phyloP scores from a whole-genome alignment of 805 yeast genomes.

The Saitoella complicata region DNA sequence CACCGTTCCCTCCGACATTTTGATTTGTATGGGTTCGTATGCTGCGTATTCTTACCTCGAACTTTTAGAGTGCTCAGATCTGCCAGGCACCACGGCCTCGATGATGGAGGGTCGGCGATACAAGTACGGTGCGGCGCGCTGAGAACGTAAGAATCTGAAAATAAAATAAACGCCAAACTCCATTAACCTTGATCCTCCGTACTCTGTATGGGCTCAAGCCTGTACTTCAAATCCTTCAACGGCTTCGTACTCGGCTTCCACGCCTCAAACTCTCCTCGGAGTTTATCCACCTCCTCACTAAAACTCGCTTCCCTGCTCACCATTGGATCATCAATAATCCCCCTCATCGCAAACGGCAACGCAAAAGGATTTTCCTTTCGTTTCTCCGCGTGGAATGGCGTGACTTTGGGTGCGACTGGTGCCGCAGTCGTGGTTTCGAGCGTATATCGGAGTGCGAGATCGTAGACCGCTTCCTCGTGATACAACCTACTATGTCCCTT shows the following conservation, averaged over 20 bases:
- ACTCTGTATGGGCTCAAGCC: constrained; percentile 27
- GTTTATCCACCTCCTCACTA: constrained; percentile 34
- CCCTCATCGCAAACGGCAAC: constrained; percentile 86
- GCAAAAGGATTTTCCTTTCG: constrained; percentile 48
- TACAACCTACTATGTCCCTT: constrained; percentile 78
- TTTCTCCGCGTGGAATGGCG: constrained; percentile 15
- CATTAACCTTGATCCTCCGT: too few species aligned
- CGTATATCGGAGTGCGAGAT: constrained; percentile 56
- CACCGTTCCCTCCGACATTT: too few species aligned
- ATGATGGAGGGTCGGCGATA: too few species aligned
- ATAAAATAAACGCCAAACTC: too few species aligned
- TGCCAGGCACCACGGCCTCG: too few species aligned
- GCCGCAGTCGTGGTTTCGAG: constrained; percentile 41
- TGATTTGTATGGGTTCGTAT: too few species aligned
- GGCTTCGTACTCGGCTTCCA: constrained; percentile 83
- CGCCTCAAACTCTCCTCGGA: constrained; percentile 55
- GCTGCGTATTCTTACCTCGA: too few species aligned
- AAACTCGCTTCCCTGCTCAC: constrained; percentile 6
- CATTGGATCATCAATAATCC: constrained; percentile 32
- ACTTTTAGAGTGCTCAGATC: too few species aligned
- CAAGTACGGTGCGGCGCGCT: too few species aligned
- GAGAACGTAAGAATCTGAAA: too few species aligned
- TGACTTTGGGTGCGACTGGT: constrained; percentile 27
- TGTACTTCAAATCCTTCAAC: constrained; percentile 67
- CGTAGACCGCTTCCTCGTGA: constrained; percentile 72